Evolutionary conservation across 495 filamentous ascomycete species (phyloP).

Genomic region (Massariosphaeria phaeospora): DNA sequence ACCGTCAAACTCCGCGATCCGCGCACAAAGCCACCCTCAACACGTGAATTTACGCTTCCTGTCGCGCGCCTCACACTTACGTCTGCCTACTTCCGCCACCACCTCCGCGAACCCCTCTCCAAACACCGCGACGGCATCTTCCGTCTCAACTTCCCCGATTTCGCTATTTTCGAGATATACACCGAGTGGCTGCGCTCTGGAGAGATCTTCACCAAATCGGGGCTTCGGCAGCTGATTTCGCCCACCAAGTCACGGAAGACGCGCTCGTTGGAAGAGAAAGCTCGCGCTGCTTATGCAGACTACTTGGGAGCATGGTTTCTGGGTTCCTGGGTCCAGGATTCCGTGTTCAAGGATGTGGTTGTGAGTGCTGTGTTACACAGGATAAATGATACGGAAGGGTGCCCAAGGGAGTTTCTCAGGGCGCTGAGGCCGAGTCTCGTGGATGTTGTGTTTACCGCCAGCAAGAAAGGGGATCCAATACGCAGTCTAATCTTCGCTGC

Average conservation of each 20-base stretch:
- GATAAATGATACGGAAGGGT: neutral
- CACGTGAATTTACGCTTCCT: neutral
- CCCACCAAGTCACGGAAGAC: too few species aligned
- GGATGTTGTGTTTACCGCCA: neutral
- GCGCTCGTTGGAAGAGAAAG: neutral
- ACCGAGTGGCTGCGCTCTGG: slow-evolving; percentile 4
- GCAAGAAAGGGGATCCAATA: neutral
- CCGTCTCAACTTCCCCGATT: slow-evolving; percentile 15
- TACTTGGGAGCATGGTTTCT: slow-evolving; percentile 12
- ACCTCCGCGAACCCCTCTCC: neutral
- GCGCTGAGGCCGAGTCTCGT: slow-evolving; percentile 4
- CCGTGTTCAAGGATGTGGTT: slow-evolving; percentile 5
- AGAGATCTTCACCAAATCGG: neutral
- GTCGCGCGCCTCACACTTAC: neutral
- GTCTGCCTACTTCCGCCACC: slow-evolving; percentile 10
- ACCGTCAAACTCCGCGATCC: slow-evolving; percentile 15
- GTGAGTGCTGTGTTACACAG: neutral
- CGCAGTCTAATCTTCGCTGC: slow-evolving; percentile 1
- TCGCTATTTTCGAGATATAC: slow-evolving; percentile 14
- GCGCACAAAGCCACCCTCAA: neutral
- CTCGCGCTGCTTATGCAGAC: neutral
- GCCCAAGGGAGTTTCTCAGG: neutral
- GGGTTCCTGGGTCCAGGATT: neutral
- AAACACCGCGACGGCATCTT: slow-evolving; percentile 3
- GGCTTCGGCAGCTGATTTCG: neutral